A percentile compares a stretch with the other conserved stretches of the same genome.
phyloP scores from a whole-genome alignment of 169 alveolate genomes.

The Eimeria necatrix region DNA sequence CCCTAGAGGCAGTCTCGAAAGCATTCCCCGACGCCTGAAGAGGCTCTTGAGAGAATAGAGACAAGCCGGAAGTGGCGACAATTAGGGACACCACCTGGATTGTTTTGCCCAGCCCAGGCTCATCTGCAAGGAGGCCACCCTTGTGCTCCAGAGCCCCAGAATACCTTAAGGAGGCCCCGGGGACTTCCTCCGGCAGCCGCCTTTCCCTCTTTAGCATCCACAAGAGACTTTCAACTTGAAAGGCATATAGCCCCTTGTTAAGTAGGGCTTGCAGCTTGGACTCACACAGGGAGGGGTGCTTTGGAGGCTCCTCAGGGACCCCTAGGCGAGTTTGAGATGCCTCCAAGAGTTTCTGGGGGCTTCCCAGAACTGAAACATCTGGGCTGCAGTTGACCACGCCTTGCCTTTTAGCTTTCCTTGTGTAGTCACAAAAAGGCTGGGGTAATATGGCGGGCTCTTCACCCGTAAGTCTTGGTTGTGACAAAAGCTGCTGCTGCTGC shows the following conservation, averaged over 20 bases:
- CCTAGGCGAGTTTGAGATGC: too few relatives aligned
- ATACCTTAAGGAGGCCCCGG: background rate
- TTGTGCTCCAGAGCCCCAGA: background rate
- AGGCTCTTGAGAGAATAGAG: background rate
- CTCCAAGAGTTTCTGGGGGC: too few relatives aligned
- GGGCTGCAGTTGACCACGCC: too few relatives aligned
- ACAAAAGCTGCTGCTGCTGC: too few relatives aligned
- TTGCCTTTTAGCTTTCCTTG: too few relatives aligned
- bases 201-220: conserved; percentile 30
- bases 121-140: conserved; percentile 31
- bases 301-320: too few relatives aligned
- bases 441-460: too few relatives aligned
- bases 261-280: background rate
- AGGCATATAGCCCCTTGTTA: background rate
- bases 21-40: background rate
- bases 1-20: background rate
- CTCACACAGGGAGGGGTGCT: too few relatives aligned
- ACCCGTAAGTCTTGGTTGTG: too few relatives aligned
- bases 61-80: background rate
- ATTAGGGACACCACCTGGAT: background rate
- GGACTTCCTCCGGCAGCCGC: background rate
- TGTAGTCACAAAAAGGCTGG: too few relatives aligned
- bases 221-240: conserved; percentile 3
- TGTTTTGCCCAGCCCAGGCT: background rate
- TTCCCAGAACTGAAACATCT: too few relatives aligned